phyloP scores from a whole-genome alignment of 2,329 filamentous ascomycete species.

The Calonectria montana region DNA sequence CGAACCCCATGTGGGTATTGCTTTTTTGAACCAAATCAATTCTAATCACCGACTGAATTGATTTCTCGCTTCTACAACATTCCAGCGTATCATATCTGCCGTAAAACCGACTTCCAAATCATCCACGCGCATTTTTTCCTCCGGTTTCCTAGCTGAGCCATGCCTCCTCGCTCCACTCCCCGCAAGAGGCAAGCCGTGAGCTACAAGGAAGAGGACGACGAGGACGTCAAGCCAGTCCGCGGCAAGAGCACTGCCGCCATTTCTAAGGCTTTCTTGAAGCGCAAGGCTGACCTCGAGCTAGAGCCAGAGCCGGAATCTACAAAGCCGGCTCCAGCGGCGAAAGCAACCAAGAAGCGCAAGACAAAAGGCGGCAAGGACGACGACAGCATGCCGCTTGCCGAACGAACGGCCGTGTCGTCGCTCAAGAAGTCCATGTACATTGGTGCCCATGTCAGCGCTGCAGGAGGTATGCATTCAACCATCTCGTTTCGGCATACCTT shows the following conservation, averaged over 20 bases:
- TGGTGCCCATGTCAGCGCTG: slow-evolving; percentile 90
- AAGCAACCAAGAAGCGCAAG: slow-evolving; percentile 57
- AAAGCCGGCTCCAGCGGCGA: slow-evolving; percentile 33
- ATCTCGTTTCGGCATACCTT: too few relatives aligned
- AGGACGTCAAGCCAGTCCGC: slow-evolving; percentile 26
- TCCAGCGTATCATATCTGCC: background rate
- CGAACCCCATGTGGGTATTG: background rate
- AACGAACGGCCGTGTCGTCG: slow-evolving; percentile 71
- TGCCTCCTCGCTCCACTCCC: slow-evolving; percentile 50
- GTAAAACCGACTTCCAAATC: background rate
- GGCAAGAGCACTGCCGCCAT: slow-evolving; percentile 43
- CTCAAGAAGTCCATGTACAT: slow-evolving; percentile 81
- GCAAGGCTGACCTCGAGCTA: slow-evolving; percentile 45
- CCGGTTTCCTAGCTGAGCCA: slow-evolving; percentile 24
- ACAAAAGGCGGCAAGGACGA: slow-evolving; percentile 54
- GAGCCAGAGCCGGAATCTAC: slow-evolving; percentile 36
- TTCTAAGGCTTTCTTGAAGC: slow-evolving; percentile 43
- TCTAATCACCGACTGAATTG: background rate
- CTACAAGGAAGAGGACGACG: slow-evolving; percentile 45
- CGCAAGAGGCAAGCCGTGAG: slow-evolving; percentile 47
- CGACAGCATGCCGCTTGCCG: slow-evolving; percentile 70
- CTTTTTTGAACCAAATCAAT: background rate
- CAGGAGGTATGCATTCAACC: slow-evolving; percentile 73
- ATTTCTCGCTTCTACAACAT: background rate
- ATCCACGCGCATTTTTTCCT: background rate